These are phyloP conservation scores for Cryptococcus floricola DNA, from an alignment of 1,284 basidiomycete genomes.

Conservation along the genomic window DNA sequence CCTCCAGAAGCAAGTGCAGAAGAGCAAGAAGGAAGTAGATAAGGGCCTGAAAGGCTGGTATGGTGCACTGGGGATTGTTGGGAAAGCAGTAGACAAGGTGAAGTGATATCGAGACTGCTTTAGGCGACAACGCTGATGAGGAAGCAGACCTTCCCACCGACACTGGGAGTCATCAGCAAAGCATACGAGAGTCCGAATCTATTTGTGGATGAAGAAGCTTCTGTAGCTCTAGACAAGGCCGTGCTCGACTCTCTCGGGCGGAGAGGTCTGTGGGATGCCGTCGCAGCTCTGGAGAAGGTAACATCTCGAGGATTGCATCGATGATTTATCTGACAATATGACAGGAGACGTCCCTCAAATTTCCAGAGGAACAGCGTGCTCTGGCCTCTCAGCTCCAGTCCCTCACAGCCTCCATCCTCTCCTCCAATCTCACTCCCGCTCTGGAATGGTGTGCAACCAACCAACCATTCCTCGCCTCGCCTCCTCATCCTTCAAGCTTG, in stretches of 20 bases:
- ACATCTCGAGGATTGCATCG: slow-evolving; percentile 5
- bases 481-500: slow-evolving; percentile 63
- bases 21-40: slow-evolving; percentile 76
- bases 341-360: slow-evolving; percentile 67
- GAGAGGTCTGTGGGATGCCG: slow-evolving; percentile 39
- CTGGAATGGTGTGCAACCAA: slow-evolving; percentile 74
- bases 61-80: slow-evolving; percentile 66
- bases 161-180: slow-evolving; percentile 37
- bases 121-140: not conserved
- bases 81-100: slow-evolving; percentile 86
- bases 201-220: slow-evolving; percentile 33
- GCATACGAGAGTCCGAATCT: slow-evolving; percentile 45
- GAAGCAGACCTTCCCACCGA: slow-evolving; percentile 39
- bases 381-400: slow-evolving; percentile 69
- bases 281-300: slow-evolving; percentile 37
- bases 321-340: not conserved
- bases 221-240: slow-evolving; percentile 32
- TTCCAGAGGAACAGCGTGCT: slow-evolving; percentile 57
- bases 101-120: slow-evolving; percentile 2
- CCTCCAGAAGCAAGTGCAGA: slow-evolving; percentile 61
- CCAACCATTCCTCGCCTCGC: slow-evolving; percentile 60
- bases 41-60: slow-evolving; percentile 84
- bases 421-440: slow-evolving; percentile 66
- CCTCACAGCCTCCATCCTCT: slow-evolving; percentile 66
- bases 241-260: slow-evolving; percentile 43